Base-by-base conservation (phyloP, 1,284 basidiomycete species). In the Pseudozyma hubeiensis region DNA sequence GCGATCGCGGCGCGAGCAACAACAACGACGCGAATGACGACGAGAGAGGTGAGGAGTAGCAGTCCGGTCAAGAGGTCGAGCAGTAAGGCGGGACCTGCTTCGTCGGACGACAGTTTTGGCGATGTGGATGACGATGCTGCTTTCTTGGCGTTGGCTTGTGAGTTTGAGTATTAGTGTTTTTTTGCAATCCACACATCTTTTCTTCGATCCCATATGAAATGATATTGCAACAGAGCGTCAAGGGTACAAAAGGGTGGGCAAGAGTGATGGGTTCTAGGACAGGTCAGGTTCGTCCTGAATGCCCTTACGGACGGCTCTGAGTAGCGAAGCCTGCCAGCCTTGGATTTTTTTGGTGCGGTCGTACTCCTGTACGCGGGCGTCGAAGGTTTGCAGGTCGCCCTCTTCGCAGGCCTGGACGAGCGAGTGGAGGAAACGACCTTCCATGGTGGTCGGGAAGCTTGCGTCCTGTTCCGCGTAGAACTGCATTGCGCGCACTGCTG, bases 381-480 rank as follows among this genome's bases (percentile, higher is more conserved):
- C 81, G 46, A 84, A 81, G 11, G 67, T 65, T 37, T 76, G 65
- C 2, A 82, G 41, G 48, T 84, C 82, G 30, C 81, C 82, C 16
- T 72, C 67, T 64, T 84, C 82, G 51, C 73, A 76, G 1, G 78
- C 66, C 55, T 82, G 72, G 24, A 83, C 74, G 19, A 83, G 55
- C 11, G 71, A 76, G 63, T 83, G 80, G 24, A 84, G 67, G 69
- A 83, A 84, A 14, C 78, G 64, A 16, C 79, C 81, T 65, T 84
- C 82, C 67, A 78, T 76, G 49, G 82, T 84, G 29, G 79, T 68
- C 1, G 82, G 81, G 63, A 84, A 84, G 45, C 65, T 62, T 8
- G 80, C 69, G 59, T 84, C 82, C 51, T 78, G 78, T 52, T 81
- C 68, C 10, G 82, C 81, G 57, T 84, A 84, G 73, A 80, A 84